Percentiles rank a stretch among this genome's conserved stretches.
Evolutionary conservation across 1,284 basidiomycete genomes (phyloP).

Genomic region (Ganoderma leucocontextum): DNA sequence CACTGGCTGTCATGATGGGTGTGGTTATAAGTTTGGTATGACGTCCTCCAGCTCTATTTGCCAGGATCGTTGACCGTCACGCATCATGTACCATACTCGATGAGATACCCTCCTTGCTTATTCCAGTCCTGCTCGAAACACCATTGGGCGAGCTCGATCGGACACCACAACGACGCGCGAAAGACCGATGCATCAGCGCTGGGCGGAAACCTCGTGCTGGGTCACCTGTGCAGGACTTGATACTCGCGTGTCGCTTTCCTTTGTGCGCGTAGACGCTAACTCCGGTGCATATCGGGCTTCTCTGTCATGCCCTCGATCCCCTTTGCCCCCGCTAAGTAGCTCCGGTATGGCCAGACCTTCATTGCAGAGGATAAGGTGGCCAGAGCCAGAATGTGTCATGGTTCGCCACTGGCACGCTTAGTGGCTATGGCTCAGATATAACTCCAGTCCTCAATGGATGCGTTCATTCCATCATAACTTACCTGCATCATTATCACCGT

Average conservation of each 20-base stretch:
- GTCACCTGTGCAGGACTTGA: constrained; percentile 7
- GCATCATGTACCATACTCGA: background rate
- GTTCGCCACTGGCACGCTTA: constrained; percentile 4
- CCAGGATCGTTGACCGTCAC: background rate
- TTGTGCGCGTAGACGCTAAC: background rate
- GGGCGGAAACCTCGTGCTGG: constrained; percentile 5
- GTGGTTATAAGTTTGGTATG: background rate
- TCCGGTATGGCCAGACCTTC: constrained; percentile 9
- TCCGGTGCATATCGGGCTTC: constrained; percentile 22
- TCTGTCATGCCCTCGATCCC: constrained; percentile 4
- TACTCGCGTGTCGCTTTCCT: background rate
- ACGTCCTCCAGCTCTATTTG: background rate
- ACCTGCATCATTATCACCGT: background rate
- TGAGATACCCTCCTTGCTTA: background rate
- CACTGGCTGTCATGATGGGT: background rate
- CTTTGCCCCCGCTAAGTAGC: background rate
- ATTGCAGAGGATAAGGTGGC: constrained; percentile 10
- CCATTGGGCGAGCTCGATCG: background rate
- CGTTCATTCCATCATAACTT: background rate
- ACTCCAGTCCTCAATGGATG: background rate
- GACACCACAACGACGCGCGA: background rate
- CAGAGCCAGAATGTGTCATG: constrained; percentile 10
- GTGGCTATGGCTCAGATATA: constrained; percentile 19
- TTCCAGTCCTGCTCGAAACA: background rate
- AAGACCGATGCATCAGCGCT: background rate